Base-by-base conservation (phyloP, 768 basidiomycete species). In the Grammothele lineata region DNA sequence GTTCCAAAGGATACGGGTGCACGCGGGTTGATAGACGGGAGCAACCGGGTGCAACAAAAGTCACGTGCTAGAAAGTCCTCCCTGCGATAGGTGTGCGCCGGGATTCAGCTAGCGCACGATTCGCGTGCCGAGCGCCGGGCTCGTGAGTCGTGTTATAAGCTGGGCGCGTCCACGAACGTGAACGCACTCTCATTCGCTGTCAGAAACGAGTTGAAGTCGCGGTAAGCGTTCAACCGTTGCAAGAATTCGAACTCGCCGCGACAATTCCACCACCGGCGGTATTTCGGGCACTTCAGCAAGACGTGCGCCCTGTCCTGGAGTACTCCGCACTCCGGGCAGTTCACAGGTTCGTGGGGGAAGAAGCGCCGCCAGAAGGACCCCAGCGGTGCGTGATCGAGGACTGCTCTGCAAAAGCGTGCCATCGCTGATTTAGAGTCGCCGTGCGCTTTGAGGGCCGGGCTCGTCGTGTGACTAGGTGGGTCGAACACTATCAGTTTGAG, bases 131-230 rank as follows among this genome's bases (percentile, higher is more conserved):
- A n/a, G n/a, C n/a, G n/a, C n/a, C n/a, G n/a, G n/a, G n/a, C n/a
- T n/a, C n/a, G n/a, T n/a, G n/a, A n/a, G n/a, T n/a, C n/a, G n/a
- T 36, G 12, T 6, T 17, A 18, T 17, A 25, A 24, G 9, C 15
- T 35, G 8, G 47, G 42, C 37, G 47, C 47, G 22, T 49, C 41
- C 21, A n/a, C 47, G 12, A 49, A 49, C 11, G 41, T 25, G 42
- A 49, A 49, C 36, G 47, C 47, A 23, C 40, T 30, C 47, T 37
- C 47, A 26, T 48, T 48, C 37, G 12, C 36, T 11, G 17, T 27
- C 1, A 49, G 6, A 37, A 43, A 49, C n/a, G 24, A 26, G 26
- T 27, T 42, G 15, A 43, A 17, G 17, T 49, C 44, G 8, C 26
- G 44, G 18, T 45, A 38, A n/a, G 44, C 4, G 36, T 23, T 37